These are phyloP conservation scores for Trametes punicea DNA, from an alignment of 768 basidiomycete genomes.

Conservation along the genomic window DNA sequence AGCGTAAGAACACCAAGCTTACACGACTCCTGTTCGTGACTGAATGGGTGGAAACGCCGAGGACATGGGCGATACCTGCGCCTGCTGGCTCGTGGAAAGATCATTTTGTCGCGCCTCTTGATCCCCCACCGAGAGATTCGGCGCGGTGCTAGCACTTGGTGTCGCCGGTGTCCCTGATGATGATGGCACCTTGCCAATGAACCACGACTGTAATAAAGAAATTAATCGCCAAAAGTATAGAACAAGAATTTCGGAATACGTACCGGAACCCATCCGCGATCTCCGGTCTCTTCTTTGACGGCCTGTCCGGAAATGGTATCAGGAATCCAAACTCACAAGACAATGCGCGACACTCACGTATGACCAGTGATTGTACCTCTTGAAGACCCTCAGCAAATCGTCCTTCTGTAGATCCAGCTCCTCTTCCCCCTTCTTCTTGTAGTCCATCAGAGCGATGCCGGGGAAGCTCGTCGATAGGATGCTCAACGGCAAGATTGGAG, in stretches of 20 bases:
- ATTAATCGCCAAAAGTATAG: constrained; percentile 8
- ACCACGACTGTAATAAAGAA: constrained; percentile 67
- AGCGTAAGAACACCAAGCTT: constrained; percentile 5
- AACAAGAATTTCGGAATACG: constrained; percentile 27
- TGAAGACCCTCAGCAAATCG: constrained; percentile 88
- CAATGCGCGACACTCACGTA: constrained; percentile 51
- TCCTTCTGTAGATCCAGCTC: constrained; percentile 89
- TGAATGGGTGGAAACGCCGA: constrained; percentile 65
- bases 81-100: constrained; percentile 42
- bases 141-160: constrained; percentile 38
- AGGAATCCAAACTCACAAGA: neutral
- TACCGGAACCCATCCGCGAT: constrained; percentile 95
- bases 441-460: constrained; percentile 95
- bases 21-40: constrained; percentile 25
- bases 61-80: constrained; percentile 73
- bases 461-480: constrained; percentile 99
- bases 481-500: constrained; percentile 83
- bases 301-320: constrained; percentile 47
- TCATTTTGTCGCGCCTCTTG: constrained; percentile 27
- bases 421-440: constrained; percentile 89
- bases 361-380: constrained; percentile 98
- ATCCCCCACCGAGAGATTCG: constrained; percentile 20
- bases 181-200: constrained; percentile 79
- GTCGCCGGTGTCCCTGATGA: constrained; percentile 39
- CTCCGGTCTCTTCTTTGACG: constrained; percentile 90